Base-by-base conservation (phyloP, 345 rosid species). In the Populus tremula region DNA sequence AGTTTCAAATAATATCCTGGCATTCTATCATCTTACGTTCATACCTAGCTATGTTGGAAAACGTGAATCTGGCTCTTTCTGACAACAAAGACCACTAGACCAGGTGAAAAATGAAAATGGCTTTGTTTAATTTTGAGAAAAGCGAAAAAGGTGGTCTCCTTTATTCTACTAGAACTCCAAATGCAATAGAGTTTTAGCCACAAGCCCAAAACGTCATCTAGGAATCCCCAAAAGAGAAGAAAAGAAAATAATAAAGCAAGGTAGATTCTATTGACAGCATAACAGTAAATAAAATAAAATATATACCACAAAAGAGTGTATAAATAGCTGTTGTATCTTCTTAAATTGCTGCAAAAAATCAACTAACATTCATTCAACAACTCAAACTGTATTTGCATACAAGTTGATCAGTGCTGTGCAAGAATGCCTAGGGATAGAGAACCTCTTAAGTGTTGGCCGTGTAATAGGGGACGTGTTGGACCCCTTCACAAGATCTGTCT, bases 401-500 rank as follows among this genome's bases (percentile, higher is more conserved):
- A 33, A 33, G 36, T 33, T 33, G 5, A 33, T 33, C 6, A 4
- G 25, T 10, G 7, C 29, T 59, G 29, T 4, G 21, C 5, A 16
- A 39, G 1, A 38, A 90, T 88, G 92, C 76, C 86, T 4, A 81
- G 90, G 79, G 87, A 87, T 4, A 84, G 91, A 81, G 92, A 91
- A 33, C 91, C 91, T 5, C 86, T 91, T 5, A 87, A 87, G 81
- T 11, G 90, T 89, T 27, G 95, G 93, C 25, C 72, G 95, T 16
- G 93, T 91, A 6, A 78, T 91, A 23, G 95, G 95, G 23, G 95
- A 91, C 76, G 89, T 91, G 35, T 64, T 91, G 75, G 91, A 91
- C 43, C 87, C 90, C 12, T 91, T 88, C 64, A 78, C 82, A 6
- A 78, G 81, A 80, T 87, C 92, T 6, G 72, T 88, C 36, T 21